phyloP scores from a whole-genome alignment of 805 yeast species.

The Saturnispora bothae region DNA sequence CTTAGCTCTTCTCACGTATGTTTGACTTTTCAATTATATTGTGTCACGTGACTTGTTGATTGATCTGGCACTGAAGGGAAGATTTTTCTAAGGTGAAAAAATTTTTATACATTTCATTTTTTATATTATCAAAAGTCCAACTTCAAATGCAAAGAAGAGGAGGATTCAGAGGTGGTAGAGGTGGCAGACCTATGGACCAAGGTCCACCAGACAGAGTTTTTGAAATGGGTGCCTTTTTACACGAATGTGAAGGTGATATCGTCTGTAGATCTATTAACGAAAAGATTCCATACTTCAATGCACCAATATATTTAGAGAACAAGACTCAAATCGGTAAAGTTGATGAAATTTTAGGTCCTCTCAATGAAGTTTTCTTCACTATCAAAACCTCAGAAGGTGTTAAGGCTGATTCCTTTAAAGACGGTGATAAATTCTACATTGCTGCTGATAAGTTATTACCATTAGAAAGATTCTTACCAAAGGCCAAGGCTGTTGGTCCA shows the following conservation, averaged over 20 bases:
- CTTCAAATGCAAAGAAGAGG: slow-evolving; percentile 66
- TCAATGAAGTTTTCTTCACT: slow-evolving; percentile 96
- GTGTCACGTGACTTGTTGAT: not conserved
- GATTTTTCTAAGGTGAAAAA: no score
- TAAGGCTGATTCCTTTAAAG: slow-evolving; percentile 84
- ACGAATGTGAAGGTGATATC: slow-evolving; percentile 93
- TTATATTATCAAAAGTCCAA: no score
- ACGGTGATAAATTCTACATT: slow-evolving; percentile 92
- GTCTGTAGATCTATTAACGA: slow-evolving; percentile 92
- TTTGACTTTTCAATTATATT: not conserved
- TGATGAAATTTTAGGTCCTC: slow-evolving; percentile 95
- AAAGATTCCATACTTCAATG: slow-evolving; percentile 95
- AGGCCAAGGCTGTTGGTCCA: slow-evolving; percentile 83
- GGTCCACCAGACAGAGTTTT: slow-evolving; percentile 95
- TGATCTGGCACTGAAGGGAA: no score
- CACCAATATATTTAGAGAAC: slow-evolving; percentile 94
- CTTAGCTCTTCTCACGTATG: no score
- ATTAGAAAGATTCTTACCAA: slow-evolving; percentile 91
- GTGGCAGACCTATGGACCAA: slow-evolving; percentile 60
- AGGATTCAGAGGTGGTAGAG: slow-evolving; percentile 61
- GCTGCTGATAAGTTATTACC: slow-evolving; percentile 94
- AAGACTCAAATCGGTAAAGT: slow-evolving; percentile 95
- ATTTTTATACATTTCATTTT: not conserved
- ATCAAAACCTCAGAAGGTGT: slow-evolving; percentile 95
- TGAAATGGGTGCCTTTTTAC: slow-evolving; percentile 90